A percentile compares a stretch with the other conserved stretches of the same genome.
These are phyloP conservation scores for Fusarium lyarnte DNA, from an alignment of 2,329 filamentous ascomycete genomes.

Conservation along the genomic window DNA sequence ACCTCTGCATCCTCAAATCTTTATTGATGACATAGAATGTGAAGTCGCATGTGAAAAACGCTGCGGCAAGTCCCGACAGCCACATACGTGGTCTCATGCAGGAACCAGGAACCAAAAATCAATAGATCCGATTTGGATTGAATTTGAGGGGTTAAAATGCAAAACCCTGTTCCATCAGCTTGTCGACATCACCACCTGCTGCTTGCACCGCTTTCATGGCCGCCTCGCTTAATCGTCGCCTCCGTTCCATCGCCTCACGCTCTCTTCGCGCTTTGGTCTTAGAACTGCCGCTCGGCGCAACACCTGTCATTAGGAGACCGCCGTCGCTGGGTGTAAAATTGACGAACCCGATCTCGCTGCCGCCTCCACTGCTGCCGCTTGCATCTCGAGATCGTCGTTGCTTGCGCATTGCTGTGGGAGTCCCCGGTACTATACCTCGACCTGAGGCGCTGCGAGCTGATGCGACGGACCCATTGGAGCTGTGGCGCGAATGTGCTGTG, in stretches of 20 bases:
- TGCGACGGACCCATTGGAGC: slow-evolving; percentile 51
- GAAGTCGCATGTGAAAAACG: not conserved
- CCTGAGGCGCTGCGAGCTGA: slow-evolving; percentile 51
- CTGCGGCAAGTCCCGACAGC: slow-evolving; percentile 10
- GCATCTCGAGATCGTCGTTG: slow-evolving; percentile 51
- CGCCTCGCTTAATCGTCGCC: slow-evolving; percentile 73
- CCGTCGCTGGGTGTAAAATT: slow-evolving; percentile 90
- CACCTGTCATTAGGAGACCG: slow-evolving; percentile 82
- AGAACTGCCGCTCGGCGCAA: slow-evolving; percentile 88
- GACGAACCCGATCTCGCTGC: slow-evolving; percentile 71
- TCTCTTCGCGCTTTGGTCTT: slow-evolving; percentile 96
- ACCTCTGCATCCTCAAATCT: not conserved
- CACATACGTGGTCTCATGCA: slow-evolving; percentile 23
- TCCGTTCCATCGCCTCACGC: slow-evolving; percentile 83
- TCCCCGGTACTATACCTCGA: slow-evolving; percentile 51
- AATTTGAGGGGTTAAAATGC: slow-evolving; percentile 47
- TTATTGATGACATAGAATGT: not conserved
- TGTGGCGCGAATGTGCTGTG: slow-evolving; percentile 51
- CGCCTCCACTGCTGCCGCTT: slow-evolving; percentile 43
- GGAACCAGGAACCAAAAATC: slow-evolving; percentile 19
- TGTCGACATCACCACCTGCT: slow-evolving; percentile 73
- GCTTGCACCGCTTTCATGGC: slow-evolving; percentile 75
- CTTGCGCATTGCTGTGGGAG: slow-evolving; percentile 53
- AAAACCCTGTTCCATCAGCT: slow-evolving; percentile 62
- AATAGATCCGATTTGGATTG: not conserved